A percentile compares a stretch with the other conserved stretches of the same genome.
These are phyloP conservation scores for Bipolaris cookei DNA, from an alignment of 2,329 filamentous ascomycete species.

Conservation along the genomic window DNA sequence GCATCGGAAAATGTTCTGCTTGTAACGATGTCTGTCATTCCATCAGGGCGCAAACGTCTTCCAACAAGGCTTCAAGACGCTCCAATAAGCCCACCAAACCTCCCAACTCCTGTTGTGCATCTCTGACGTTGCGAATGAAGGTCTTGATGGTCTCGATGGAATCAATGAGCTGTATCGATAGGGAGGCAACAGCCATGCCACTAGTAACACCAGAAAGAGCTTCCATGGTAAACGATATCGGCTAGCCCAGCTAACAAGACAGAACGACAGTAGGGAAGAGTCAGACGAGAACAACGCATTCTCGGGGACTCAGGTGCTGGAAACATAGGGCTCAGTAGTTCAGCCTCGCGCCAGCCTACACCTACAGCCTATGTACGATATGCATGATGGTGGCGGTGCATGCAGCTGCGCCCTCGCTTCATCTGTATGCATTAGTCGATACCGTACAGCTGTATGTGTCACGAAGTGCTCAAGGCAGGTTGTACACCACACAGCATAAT, in stretches of 20 bases:
- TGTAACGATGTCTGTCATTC: constrained; percentile 8
- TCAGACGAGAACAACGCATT: not conserved
- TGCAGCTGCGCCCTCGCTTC: not conserved
- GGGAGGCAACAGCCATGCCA: constrained; percentile 23
- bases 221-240: constrained; percentile 15
- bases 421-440: not conserved
- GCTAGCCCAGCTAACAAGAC: not conserved
- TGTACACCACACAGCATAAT: too few relatives aligned
- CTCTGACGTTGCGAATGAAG: constrained; percentile 17
- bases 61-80: constrained; percentile 7
- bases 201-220: constrained; percentile 22
- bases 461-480: too few relatives aligned
- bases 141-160: constrained; percentile 13
- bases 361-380: not conserved
- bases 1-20: constrained; percentile 14
- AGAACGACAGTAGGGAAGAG: not conserved
- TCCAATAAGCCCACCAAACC: constrained; percentile 15
- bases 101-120: constrained; percentile 21
- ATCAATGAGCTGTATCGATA: constrained; percentile 23
- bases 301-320: not conserved
- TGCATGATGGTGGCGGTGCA: not conserved
- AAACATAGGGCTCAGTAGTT: not conserved
- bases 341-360: not conserved
- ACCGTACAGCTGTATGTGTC: too few relatives aligned
- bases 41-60: constrained; percentile 10